Conservation (phyloP, 371 early-diverging fungal species). For the Batrachochytrium dendrobatidis region DNA sequence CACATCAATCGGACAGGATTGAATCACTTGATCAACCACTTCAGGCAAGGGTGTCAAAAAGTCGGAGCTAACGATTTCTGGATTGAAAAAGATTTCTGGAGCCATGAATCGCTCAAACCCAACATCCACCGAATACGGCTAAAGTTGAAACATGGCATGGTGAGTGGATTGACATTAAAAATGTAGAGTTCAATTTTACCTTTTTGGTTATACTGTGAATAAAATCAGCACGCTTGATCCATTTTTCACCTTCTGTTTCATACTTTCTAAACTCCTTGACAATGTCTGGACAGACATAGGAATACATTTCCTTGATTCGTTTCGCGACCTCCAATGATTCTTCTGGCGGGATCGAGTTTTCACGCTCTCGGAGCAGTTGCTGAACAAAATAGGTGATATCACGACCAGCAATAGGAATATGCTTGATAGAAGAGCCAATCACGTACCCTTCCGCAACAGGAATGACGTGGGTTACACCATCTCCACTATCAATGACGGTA, state of each 20-base stretch:
- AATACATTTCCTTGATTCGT: conserved; percentile 91
- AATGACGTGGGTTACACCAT: conserved; percentile 98
- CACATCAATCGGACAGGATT: conserved; percentile 93
- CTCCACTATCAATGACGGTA: conserved; percentile 95
- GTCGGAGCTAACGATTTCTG: conserved; percentile 93
- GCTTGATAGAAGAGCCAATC: conserved; percentile 93
- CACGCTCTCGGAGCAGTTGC: conserved; percentile 91
- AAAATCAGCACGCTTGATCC: conserved; percentile 77
- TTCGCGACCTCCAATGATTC: conserved; percentile 90
- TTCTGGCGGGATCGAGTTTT: conserved; percentile 90
- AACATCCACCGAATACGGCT: conserved; percentile 87
- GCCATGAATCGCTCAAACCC: conserved; percentile 97
- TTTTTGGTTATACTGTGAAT: conserved; percentile 78
- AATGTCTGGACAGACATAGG: conserved; percentile 94
- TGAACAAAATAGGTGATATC: conserved; percentile 96
- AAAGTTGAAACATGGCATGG: neutral
- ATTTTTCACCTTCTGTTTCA: conserved; percentile 81
- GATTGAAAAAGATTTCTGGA: conserved; percentile 97
- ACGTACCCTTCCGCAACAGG: conserved; percentile 98
- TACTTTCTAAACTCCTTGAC: conserved; percentile 92
- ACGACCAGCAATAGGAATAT: conserved; percentile 95
- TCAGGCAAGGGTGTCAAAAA: conserved; percentile 93
- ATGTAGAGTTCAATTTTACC: conserved; percentile 35
- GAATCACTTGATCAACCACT: conserved; percentile 91
- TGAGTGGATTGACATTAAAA: neutral